Evolutionary conservation across 2,329 filamentous ascomycete genomes (phyloP), one percentile per base, ranked within the genome.

Genomic region (Paecilomyces formosus): DNA sequence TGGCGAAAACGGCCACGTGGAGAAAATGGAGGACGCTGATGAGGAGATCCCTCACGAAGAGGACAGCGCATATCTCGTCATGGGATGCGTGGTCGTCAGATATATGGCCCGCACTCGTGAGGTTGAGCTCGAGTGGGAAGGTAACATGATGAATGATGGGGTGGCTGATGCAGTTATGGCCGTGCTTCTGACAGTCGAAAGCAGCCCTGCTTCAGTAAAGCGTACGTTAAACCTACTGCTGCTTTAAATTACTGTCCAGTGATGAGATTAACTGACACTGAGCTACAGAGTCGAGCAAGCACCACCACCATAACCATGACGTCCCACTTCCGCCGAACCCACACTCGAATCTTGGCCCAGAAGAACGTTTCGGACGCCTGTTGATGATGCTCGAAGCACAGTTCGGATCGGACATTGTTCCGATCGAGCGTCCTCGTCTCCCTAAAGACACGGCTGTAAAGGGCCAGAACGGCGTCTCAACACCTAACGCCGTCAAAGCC

Each of bases 131-230:
- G 92, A 96, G 75, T 99, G 94, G 94, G 93, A 97, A 72, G 94
- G 92, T 59, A 99, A 97, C 72, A 89, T 96, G 78, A 87, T 97
- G 69, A 99, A 97, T 72, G 94, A 99, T 70, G 90, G 92, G 61
- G 95, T 99, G 68, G 94, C 94, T n/a, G 94, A 99, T 74, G 92
- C 94, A 15, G 89, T 97, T 57, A 90, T 97, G 81, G 92, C 92
- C 0, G 91, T 97, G 2, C 82, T 99, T 11, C 86, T 96, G 66
- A 92, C 89, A 0, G 90, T 96, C 22, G 94, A 99, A 76, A 95
- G 88, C 74, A 96, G 90, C 57, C 94, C 93, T 4, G 94, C 94
- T 13, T 93, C 94, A 12, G 93, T 99, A 55, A 95, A 94, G 76
- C 89, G 91, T 89, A 81, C 76, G 82, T 28, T 15, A n/a, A 66